These are phyloP conservation scores for Tagetes erecta DNA, from an alignment of 129 eudicot species.

Conservation along the genomic window DNA sequence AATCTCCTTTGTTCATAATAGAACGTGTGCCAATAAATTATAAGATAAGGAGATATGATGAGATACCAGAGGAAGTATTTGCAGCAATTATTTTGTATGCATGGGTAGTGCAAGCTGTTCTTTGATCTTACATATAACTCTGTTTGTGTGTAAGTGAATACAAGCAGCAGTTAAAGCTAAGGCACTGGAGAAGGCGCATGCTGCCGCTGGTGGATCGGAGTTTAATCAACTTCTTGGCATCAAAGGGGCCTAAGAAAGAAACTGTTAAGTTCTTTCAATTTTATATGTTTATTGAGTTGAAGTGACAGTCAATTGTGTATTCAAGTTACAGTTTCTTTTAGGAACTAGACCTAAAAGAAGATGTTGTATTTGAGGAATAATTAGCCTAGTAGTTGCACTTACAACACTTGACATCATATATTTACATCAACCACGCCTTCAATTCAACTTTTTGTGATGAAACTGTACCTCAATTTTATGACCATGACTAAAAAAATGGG, in stretches of 20 bases:
- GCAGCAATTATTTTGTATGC: no score
- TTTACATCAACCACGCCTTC: background rate
- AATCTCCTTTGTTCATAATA: no score
- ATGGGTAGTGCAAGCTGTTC: no score
- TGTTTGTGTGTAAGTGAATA: no score
- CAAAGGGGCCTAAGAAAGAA: slow-evolving; percentile 92
- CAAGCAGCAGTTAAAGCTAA: slow-evolving; percentile 55
- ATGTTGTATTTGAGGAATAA: background rate
- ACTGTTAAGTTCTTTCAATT: slow-evolving; percentile 47
- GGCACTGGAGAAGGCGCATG: slow-evolving; percentile 89
- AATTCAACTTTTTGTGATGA: background rate
- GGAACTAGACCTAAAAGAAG: background rate
- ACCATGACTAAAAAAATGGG: background rate
- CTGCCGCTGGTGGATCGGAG: slow-evolving; percentile 61
- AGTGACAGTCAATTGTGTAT: background rate
- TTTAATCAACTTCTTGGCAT: slow-evolving; percentile 97
- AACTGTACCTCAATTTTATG: background rate
- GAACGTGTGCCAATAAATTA: no score
- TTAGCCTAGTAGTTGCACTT: background rate
- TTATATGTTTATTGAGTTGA: background rate
- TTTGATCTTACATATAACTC: no score
- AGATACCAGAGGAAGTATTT: no score
- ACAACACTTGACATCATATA: background rate
- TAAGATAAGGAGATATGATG: no score
- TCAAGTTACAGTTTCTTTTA: background rate